phyloP scores from a whole-genome alignment of 2,329 filamentous ascomycete genomes.

The Pleoardoris graminearum region DNA sequence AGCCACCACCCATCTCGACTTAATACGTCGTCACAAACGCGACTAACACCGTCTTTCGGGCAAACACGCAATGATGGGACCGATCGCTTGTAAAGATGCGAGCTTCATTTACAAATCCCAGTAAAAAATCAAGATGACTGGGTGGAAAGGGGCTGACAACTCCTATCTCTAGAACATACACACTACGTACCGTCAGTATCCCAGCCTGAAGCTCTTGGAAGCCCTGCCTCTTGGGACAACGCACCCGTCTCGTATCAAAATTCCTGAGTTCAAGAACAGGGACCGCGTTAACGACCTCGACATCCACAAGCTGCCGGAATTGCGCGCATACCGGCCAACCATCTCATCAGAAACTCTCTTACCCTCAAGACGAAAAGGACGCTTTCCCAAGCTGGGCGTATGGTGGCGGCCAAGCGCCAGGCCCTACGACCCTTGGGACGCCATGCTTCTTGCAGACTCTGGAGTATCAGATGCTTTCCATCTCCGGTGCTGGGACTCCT shows the following conservation, averaged over 20 bases:
- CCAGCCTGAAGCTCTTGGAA: constrained; percentile 8
- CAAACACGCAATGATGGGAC: neutral
- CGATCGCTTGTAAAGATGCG: neutral
- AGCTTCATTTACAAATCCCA: neutral
- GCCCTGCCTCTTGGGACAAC: neutral
- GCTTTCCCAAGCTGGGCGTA: constrained; percentile 11
- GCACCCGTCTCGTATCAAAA: constrained; percentile 2
- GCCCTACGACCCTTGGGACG: neutral
- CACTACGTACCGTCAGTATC: neutral
- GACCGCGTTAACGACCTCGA: neutral
- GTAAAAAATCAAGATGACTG: constrained; percentile 3
- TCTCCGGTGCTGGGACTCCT: constrained; percentile 4
- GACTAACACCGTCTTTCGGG: neutral
- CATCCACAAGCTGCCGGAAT: neutral
- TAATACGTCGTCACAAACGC: neutral
- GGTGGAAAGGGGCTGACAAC: constrained; percentile 7
- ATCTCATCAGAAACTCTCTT: neutral
- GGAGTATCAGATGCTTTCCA: neutral
- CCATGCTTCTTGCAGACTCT: constrained; percentile 4
- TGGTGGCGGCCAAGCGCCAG: constrained; percentile 5
- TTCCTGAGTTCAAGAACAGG: constrained; percentile 3
- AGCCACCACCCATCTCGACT: neutral
- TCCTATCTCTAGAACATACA: constrained; percentile 6
- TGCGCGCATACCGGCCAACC: constrained; percentile 3
- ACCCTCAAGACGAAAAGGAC: constrained; percentile 2